Conservation (phyloP, 371 early-diverging fungal genomes). For the Circinella minor region DNA sequence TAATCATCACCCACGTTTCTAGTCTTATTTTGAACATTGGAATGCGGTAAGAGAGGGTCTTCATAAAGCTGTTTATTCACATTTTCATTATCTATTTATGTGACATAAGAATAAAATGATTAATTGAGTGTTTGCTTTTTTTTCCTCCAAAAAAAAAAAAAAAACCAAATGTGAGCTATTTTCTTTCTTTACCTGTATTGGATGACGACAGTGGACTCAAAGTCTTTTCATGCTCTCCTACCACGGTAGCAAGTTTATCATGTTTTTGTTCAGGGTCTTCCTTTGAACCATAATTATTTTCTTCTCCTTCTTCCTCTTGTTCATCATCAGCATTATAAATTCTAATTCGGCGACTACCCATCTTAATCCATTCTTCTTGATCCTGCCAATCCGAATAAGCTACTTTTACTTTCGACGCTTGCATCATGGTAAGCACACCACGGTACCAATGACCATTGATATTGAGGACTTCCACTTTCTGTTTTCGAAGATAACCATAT, state of each 20-base stretch:
- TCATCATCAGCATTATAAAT: neutral
- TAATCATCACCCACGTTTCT: constrained; percentile 28
- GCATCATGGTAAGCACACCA: constrained; percentile 49
- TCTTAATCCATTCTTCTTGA: constrained; percentile 68
- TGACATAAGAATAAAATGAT: too few relatives aligned
- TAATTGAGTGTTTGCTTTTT: too few relatives aligned
- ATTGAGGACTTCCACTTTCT: constrained; percentile 50
- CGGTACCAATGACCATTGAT: constrained; percentile 59
- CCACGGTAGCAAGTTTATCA: too few relatives aligned
- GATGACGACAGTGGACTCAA: too few relatives aligned
- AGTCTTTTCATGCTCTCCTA: too few relatives aligned
- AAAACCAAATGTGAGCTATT: too few relatives aligned
- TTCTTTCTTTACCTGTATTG: too few relatives aligned
- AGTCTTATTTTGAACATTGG: neutral
- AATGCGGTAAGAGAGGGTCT: constrained; percentile 5
- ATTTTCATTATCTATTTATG: neutral
- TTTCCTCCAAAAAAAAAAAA: too few relatives aligned
- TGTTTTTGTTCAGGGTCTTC: neutral
- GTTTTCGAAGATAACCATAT: constrained; percentile 43
- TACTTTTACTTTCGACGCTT: constrained; percentile 54
- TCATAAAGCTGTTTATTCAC: neutral
- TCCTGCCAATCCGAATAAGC: constrained; percentile 60
- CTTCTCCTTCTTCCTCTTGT: constrained; percentile 16
- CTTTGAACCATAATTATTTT: neutral
- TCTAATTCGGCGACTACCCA: constrained; percentile 46